A percentile compares a stretch with the other conserved stretches of the same genome.
phyloP scores from a whole-genome alignment of 345 rosid genomes.

The Camelina sativa region DNA sequence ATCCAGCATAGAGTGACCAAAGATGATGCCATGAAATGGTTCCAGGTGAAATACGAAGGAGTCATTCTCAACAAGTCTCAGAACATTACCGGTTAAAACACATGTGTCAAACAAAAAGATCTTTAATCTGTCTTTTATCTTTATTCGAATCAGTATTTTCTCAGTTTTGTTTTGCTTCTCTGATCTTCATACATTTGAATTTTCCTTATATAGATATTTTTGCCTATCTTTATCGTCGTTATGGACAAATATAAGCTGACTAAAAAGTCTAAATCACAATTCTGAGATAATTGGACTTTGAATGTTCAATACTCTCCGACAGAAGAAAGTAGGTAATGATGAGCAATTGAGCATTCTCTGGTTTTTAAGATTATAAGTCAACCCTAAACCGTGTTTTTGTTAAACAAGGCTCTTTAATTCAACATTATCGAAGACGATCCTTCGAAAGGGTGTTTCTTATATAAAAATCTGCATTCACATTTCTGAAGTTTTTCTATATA shows the following conservation, averaged over 20 bases:
- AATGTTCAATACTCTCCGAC: not conserved
- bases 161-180: constrained; percentile 34
- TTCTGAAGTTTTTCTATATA: not conserved
- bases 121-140: not conserved
- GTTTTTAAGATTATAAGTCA: not conserved
- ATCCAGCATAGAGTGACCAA: constrained; percentile 62
- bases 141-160: not conserved
- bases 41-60: constrained; percentile 66
- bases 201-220: constrained; percentile 14
- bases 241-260: constrained; percentile 1
- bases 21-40: constrained; percentile 74
- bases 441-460: not conserved
- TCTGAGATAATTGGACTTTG: not conserved
- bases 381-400: not conserved
- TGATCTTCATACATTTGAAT: constrained; percentile 19
- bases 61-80: constrained; percentile 66
- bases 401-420: not conserved
- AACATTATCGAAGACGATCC: not conserved
- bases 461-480: not conserved
- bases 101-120: not conserved
- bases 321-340: not conserved
- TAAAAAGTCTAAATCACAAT: not conserved
- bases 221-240: not conserved
- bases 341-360: not conserved
- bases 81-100: constrained; percentile 37